Conservation (phyloP, 148 eudicot genomes). For the Rhododendron kiyosumense region DNA sequence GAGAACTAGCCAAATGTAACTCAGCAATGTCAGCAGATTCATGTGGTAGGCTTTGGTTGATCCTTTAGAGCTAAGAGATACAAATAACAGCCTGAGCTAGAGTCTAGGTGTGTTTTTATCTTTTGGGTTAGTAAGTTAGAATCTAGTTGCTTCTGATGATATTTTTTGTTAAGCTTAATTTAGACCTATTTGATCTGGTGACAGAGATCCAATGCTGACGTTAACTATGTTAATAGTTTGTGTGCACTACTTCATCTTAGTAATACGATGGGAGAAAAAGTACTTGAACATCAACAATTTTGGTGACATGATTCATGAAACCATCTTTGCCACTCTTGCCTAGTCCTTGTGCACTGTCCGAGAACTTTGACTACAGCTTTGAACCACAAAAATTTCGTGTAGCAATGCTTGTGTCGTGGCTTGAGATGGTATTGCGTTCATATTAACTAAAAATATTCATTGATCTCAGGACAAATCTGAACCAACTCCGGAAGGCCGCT, state of each 20-base stretch:
- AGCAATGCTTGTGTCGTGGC: not conserved
- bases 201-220: not conserved
- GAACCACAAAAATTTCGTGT: not conserved
- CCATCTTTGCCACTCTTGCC: not conserved
- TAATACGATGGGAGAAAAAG: not conserved
- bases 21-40: not conserved
- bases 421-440: not conserved
- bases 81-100: not conserved
- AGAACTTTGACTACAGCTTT: not conserved
- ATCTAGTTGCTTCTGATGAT: not conserved
- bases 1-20: not conserved
- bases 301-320: not conserved
- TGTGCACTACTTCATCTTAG: not conserved
- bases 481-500: constrained; percentile 84
- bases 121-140: not conserved
- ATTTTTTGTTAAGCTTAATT: not conserved
- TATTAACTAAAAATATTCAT: not conserved
- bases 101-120: not conserved
- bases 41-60: not conserved
- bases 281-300: not conserved
- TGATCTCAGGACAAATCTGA: constrained; percentile 62
- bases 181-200: not conserved
- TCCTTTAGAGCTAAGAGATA: not conserved
- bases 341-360: not conserved
- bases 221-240: not conserved